Evolutionary conservation across 768 basidiomycete species (phyloP).

Genomic region (Clavulina sp.): DNA sequence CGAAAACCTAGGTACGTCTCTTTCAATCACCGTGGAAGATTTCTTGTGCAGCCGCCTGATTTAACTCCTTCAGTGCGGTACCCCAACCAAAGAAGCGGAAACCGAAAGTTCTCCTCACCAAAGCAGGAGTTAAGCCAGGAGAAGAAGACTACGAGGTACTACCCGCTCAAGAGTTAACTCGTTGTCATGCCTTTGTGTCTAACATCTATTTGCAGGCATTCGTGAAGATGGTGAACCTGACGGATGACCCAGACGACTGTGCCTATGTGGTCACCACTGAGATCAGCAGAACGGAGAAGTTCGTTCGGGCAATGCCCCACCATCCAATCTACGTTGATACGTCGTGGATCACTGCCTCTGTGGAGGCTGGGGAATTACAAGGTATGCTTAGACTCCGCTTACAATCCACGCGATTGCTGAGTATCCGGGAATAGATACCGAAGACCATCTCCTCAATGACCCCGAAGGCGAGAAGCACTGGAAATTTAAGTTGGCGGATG

Average conservation of each 20-base stretch:
- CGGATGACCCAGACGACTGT: conserved; percentile 43
- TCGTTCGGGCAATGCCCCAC: conserved; percentile 54
- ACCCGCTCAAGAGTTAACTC: background rate
- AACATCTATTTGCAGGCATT: conserved; percentile 29
- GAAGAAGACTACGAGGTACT: background rate
- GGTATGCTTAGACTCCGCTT: conserved; percentile 45
- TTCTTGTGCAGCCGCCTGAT: no score
- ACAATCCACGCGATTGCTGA: no score
- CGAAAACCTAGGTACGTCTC: no score
- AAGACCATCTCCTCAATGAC: conserved; percentile 43
- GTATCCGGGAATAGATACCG: no score
- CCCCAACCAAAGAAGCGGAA: background rate
- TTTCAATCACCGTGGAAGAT: no score
- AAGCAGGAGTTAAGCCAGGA: background rate
- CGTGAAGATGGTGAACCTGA: conserved; percentile 45
- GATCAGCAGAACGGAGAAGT: conserved; percentile 74
- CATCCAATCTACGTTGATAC: conserved; percentile 45
- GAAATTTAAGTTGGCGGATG: conserved; percentile 42
- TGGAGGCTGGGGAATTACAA: conserved; percentile 37
- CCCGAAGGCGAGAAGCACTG: conserved; percentile 45
- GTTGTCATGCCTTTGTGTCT: background rate
- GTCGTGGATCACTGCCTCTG: conserved; percentile 50
- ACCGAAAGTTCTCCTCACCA: background rate
- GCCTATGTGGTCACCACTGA: conserved; percentile 60
- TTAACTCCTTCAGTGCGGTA: background rate